A percentile compares a stretch with the other conserved stretches of the same genome.
These are phyloP conservation scores for Aspergillus phoenicis DNA, from an alignment of 2,329 filamentous ascomycete genomes.

Conservation along the genomic window DNA sequence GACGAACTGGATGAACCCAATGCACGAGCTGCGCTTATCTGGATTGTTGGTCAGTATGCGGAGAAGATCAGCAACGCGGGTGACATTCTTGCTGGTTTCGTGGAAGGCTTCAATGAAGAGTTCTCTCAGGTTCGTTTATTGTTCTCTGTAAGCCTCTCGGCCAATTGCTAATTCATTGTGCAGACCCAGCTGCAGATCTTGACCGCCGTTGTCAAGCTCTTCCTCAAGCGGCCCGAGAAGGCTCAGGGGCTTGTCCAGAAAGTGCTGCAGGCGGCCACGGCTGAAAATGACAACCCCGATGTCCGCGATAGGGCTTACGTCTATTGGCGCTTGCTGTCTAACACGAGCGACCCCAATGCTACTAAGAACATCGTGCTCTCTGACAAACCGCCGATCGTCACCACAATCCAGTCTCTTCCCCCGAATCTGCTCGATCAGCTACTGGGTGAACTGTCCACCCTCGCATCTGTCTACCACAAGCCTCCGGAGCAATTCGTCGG, in stretches of 20 bases:
- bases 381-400: conserved; percentile 89
- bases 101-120: conserved; percentile 92
- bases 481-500: conserved; percentile 97
- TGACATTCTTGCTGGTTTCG: conserved; percentile 86
- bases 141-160: not conserved
- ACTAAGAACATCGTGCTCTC: conserved; percentile 94
- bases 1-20: conserved; percentile 95
- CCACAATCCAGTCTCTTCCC: conserved; percentile 89
- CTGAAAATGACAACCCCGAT: conserved; percentile 95
- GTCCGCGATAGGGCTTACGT: conserved; percentile 96
- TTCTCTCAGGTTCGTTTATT: conserved; percentile 75
- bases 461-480: conserved; percentile 98
- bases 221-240: conserved; percentile 92
- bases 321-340: conserved; percentile 92
- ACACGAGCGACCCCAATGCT: conserved; percentile 76
- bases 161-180: conserved; percentile 32
- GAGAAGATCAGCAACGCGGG: conserved; percentile 99
- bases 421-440: conserved; percentile 82
- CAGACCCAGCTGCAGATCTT: conserved; percentile 97
- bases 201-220: conserved; percentile 95
- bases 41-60: conserved; percentile 98
- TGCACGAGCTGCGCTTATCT: conserved; percentile 87
- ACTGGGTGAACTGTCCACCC: conserved; percentile 86
- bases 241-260: conserved; percentile 91
- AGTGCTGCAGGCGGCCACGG: conserved; percentile 87